Base-by-base conservation (phyloP, 1,139 yeast genomes). In the Taiozyma sp. region DNA sequence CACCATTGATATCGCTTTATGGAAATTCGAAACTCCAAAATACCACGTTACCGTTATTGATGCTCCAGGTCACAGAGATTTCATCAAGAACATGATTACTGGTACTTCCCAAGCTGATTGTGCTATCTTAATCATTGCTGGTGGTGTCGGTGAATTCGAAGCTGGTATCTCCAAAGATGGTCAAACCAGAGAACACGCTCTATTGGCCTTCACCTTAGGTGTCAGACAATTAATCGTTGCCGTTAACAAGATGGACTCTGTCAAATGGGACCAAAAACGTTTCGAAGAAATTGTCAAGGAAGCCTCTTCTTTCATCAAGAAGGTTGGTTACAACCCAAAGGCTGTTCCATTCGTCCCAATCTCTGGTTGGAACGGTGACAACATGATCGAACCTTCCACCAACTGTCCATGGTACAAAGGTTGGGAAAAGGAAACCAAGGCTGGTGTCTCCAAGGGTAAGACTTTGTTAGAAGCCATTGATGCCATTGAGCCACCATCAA, bases 11-110 rank as follows among this genome's bases (percentile, higher is more conserved):
- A 87, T 87, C 69, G 96, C 96, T 77, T 83, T 88, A 74, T 87
- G 96, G 96, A 88, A 87, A 81, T 88, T 88, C 87, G 95, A 87
- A 81, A 88, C 96, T 76, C 93, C 96, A 74, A 87, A 87, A 80
- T 87, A 84, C 88, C 82, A 85, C 73, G 96, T 87, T 70, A 87
- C 96, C 71, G 95, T 87, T 70, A 88, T 87, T 75, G 96, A 87
- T 74, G 96, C 96, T 70, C 96, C 96, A 75, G 96, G 96, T 79
- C 96, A 87, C 90, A 86, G 95, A 83, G 96, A 87, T 83, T 87
- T 87, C 92, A 87, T 87, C 87, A 87, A 87, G 88, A 80, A 87
- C 79, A 87, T 90, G 92, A 87, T 81, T 79, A 90, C 83, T 81
- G 95, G 90, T 87, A 89, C 84, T 59, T 87, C 95, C 71, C 95